Evolutionary conservation across 805 yeast species (phyloP).

Genomic region (Hanseniaspora mollemarum): DNA sequence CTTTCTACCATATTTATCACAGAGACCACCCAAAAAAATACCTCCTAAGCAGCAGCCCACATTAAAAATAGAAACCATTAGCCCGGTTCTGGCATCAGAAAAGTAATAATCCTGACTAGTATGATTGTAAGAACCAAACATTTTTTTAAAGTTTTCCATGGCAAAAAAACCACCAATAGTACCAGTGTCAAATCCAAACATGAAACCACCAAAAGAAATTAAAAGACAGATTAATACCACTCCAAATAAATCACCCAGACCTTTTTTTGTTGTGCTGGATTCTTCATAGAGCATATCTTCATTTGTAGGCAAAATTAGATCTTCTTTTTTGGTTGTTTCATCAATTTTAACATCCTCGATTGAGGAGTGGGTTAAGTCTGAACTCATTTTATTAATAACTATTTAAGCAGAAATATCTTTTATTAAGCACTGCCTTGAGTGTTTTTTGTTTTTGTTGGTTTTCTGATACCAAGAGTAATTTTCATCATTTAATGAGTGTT

Average conservation of each 20-base stretch:
- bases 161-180: slow-evolving; percentile 62
- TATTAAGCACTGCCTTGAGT: too few species aligned
- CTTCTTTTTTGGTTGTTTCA: too few species aligned
- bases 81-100: slow-evolving; percentile 40
- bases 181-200: slow-evolving; percentile 71
- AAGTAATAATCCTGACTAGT: slow-evolving; percentile 33
- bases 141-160: slow-evolving; percentile 42
- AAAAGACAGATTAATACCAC: slow-evolving; percentile 24
- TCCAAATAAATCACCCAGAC: slow-evolving; percentile 20
- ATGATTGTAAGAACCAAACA: slow-evolving; percentile 39
- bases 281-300: not conserved
- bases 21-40: slow-evolving; percentile 42
- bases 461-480: too few species aligned
- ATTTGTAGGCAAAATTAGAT: not conserved
- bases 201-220: slow-evolving; percentile 59
- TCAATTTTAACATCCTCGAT: too few species aligned
- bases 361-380: too few species aligned
- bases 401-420: too few species aligned
- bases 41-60: slow-evolving; percentile 66
- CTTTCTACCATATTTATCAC: slow-evolving; percentile 52
- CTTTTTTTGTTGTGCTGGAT: slow-evolving; percentile 15
- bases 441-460: too few species aligned
- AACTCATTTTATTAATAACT: too few species aligned
- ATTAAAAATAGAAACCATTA: slow-evolving; percentile 48
- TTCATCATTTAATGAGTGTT: too few species aligned